Evolutionary conservation across 176 grass and related monocot genomes (phyloP).

Genomic region (Carex pumila): DNA sequence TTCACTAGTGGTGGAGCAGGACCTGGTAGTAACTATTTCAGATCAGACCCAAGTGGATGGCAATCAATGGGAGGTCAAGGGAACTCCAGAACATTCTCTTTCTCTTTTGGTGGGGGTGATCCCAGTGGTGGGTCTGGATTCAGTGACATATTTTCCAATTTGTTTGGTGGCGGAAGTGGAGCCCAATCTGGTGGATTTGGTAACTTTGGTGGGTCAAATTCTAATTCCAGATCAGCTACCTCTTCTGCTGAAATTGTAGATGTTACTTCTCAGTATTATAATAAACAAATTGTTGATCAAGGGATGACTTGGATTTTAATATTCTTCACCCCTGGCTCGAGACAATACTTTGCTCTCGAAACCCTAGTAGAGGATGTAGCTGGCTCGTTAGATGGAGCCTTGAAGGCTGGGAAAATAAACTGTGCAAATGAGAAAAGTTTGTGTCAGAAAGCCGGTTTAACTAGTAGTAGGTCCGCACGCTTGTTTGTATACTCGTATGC

Average conservation of each 20-base stretch:
- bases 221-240: constrained; percentile 30
- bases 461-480: constrained; percentile 41
- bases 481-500: constrained; percentile 79
- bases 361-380: constrained; percentile 55
- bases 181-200: constrained; percentile 40
- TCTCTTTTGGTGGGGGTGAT: constrained; percentile 76
- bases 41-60: constrained; percentile 62
- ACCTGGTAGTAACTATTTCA: constrained; percentile 43
- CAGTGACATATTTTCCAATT: constrained; percentile 80
- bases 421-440: constrained; percentile 57
- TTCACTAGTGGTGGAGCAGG: constrained; percentile 51
- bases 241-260: constrained; percentile 46
- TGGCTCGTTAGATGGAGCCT: constrained; percentile 49
- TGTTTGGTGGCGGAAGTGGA: constrained; percentile 50
- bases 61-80: constrained; percentile 57
- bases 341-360: constrained; percentile 48
- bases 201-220: constrained; percentile 32
- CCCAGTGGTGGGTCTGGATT: constrained; percentile 53
- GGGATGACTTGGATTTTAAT: constrained; percentile 87
- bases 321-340: constrained; percentile 59
- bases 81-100: constrained; percentile 69
- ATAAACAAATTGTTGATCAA: constrained; percentile 68
- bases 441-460: constrained; percentile 55
- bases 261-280: constrained; percentile 58
- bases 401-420: constrained; percentile 86